Conservation (phyloP, 192 early-diverging fungal species). For the Podila clonocystis region DNA sequence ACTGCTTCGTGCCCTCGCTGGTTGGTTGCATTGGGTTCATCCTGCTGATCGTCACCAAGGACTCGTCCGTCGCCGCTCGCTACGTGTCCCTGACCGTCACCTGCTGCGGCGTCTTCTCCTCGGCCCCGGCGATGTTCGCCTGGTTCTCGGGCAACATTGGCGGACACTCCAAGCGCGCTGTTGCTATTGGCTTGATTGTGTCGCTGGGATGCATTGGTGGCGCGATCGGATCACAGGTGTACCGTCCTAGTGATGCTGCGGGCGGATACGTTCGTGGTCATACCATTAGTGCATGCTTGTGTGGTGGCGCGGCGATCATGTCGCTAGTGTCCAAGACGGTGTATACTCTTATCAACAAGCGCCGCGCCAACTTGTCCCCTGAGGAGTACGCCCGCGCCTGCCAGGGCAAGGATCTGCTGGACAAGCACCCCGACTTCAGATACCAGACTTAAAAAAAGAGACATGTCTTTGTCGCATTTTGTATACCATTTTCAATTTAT, state of each 20-base stretch:
- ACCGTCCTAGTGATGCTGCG: slow-evolving; percentile 67
- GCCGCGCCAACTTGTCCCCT: neutral
- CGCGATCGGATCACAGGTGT: slow-evolving; percentile 72
- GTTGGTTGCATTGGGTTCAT: slow-evolving; percentile 52
- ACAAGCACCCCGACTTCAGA: slow-evolving; percentile 6
- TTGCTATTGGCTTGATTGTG: slow-evolving; percentile 67
- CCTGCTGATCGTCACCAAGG: slow-evolving; percentile 40
- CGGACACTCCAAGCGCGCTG: slow-evolving; percentile 72
- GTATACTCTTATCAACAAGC: slow-evolving; percentile 57
- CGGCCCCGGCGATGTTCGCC: slow-evolving; percentile 20
- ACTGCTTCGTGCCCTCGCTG: slow-evolving; percentile 38
- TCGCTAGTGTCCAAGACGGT: slow-evolving; percentile 53
- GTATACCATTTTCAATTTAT: no score
- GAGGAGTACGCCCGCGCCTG: slow-evolving; percentile 3
- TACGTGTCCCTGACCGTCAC: slow-evolving; percentile 28
- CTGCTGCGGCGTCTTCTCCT: slow-evolving; percentile 10
- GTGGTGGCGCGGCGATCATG: slow-evolving; percentile 55
- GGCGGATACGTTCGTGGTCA: slow-evolving; percentile 57
- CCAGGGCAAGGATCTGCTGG: neutral
- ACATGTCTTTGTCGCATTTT: no score
- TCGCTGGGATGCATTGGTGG: slow-evolving; percentile 73
- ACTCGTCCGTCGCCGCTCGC: slow-evolving; percentile 26
- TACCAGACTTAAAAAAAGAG: slow-evolving; percentile 12
- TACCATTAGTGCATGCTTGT: slow-evolving; percentile 47
- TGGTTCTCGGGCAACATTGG: slow-evolving; percentile 65